Percentiles rank a stretch among this genome's conserved stretches.
Conservation (phyloP, 1,139 yeast genomes). For the Martiniozyma asiatica region DNA sequence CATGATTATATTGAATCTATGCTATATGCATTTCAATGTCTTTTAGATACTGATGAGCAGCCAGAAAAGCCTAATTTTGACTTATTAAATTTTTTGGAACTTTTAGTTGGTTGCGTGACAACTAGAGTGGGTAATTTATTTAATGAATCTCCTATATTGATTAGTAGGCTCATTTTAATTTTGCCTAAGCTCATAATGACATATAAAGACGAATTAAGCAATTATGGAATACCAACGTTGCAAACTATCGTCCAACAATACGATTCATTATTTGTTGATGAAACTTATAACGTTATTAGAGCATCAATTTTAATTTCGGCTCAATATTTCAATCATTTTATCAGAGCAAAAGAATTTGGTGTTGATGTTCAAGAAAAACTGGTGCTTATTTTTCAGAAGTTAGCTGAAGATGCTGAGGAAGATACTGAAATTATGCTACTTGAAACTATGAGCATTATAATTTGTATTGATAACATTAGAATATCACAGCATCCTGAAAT, state of each 20-base stretch:
- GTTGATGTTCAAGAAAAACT: constrained; percentile 25
- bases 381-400: constrained; percentile 28
- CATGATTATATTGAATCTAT: constrained; percentile 26
- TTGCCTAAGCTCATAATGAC: constrained; percentile 49
- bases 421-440: constrained; percentile 69
- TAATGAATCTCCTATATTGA: constrained; percentile 23
- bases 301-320: constrained; percentile 41
- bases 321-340: constrained; percentile 40
- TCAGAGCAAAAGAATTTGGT: constrained; percentile 20
- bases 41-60: constrained; percentile 36
- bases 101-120: constrained; percentile 4
- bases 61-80: constrained; percentile 16
- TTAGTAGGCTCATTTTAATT: constrained; percentile 34
- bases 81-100: constrained; percentile 20
- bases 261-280: constrained; percentile 15
- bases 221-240: constrained; percentile 30
- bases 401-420: constrained; percentile 61
- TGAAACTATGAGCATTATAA: constrained; percentile 53
- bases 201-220: constrained; percentile 28
- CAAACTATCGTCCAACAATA: constrained; percentile 20
- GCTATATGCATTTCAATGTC: constrained; percentile 29
- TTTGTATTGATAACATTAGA: constrained; percentile 30
- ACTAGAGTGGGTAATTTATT: constrained; percentile 4
- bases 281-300: constrained; percentile 24
- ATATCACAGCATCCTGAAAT: constrained; percentile 30